Base-by-base conservation (phyloP, 1,284 basidiomycete species). In the Rhodotorula glutinis region DNA sequence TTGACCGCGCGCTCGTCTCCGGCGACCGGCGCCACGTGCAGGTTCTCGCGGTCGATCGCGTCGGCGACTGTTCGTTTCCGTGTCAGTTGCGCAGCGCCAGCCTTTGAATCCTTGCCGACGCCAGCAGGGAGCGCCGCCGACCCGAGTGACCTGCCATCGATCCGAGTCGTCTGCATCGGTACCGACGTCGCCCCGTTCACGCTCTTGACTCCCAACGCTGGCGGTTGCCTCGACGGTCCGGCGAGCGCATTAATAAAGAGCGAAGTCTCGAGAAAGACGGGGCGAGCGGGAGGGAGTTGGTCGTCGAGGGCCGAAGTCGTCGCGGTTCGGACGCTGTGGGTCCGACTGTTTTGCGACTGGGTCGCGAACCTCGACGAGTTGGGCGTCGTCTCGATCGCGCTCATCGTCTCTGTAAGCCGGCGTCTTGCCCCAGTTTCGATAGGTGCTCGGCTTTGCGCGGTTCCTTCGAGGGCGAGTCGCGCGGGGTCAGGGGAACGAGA, bases 331-430 rank as follows among this genome's bases (percentile, higher is more conserved):
- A 54, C 55, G 9, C 55, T 59, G 63, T 68, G 66, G 2, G 57
- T 38, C 30, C 66, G 66, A 13, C 53, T 60, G 62, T 68, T 68
- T 62, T 40, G 57, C 7, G 62, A 41, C 56, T 54, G 47, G n/a
- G 57, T 49, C 7, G 51, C 53, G 30, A 51, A 52, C 38, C 62
- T 44, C 11, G 19, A 23, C 4, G 47, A 21, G 25, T 47, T 55
- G 8, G 64, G 70, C 19, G 61, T 65, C 7, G 57, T 60, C 38
- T 38, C 53, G 16, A 58, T 65, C 30, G 57, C 53, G 25, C 16
- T n/a, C 46, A 47, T 47, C 23, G 21, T 47, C 13, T n/a, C n/a
- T n/a, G n/a, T n/a, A n/a, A n/a, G 23, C 9, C 46, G 21, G 46
- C 46, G 46, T n/a, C 23, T n/a, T n/a, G n/a, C n/a, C n/a, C n/a